Percentiles rank a stretch among this genome's conserved stretches.
Evolutionary conservation across 1,284 basidiomycete species (phyloP).

Genomic region (Apiotrichum mycotoxinovorans): DNA sequence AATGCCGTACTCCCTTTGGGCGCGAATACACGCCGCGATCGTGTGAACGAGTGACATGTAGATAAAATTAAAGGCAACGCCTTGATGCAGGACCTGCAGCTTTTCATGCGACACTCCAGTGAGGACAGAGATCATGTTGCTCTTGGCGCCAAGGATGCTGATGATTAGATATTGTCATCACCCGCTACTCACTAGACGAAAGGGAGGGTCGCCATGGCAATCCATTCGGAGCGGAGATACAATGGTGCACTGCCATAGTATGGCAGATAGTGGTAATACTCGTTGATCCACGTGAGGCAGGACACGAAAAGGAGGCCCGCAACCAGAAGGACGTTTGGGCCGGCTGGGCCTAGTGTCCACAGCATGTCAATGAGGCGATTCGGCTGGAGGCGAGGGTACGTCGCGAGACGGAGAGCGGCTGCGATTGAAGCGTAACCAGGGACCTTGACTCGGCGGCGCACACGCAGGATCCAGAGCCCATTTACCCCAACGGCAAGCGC

Average conservation of each 20-base stretch:
- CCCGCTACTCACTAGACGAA: slow-evolving; percentile 13
- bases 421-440: not conserved
- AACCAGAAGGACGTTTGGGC: slow-evolving; percentile 8
- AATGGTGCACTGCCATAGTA: slow-evolving; percentile 16
- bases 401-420: not conserved
- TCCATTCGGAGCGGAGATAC: slow-evolving; percentile 17
- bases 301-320: slow-evolving; percentile 3
- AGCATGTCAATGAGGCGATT: not conserved
- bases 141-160: slow-evolving; percentile 48
- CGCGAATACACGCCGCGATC: slow-evolving; percentile 43
- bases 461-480: not conserved
- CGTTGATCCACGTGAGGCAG: slow-evolving; percentile 11
- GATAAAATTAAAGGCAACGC: slow-evolving; percentile 40
- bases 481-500: not conserved
- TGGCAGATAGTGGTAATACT: slow-evolving; percentile 15
- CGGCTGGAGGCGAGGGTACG: not conserved
- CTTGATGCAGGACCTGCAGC: slow-evolving; percentile 54
- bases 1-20: not conserved
- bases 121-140: slow-evolving; percentile 50
- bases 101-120: slow-evolving; percentile 54
- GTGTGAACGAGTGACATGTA: slow-evolving; percentile 50
- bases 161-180: not conserved
- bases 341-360: slow-evolving; percentile 10
- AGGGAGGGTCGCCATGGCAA: slow-evolving; percentile 15
- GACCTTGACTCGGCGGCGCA: not conserved